phyloP scores from a whole-genome alignment of 108 stramenopile genomes.

The Hondaea fermentalgiana region DNA sequence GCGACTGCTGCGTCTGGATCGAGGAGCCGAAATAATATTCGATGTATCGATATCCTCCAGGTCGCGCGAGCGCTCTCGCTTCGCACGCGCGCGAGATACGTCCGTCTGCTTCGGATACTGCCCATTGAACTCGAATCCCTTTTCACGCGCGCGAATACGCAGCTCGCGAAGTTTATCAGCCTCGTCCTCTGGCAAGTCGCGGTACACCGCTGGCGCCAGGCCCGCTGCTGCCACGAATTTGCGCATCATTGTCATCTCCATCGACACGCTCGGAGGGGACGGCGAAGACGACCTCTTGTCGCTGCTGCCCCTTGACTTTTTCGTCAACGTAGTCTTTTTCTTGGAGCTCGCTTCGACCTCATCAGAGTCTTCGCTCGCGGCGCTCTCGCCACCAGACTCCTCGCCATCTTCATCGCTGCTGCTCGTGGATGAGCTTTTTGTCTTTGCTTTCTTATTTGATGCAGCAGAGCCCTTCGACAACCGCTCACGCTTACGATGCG shows the following conservation, averaged over 20 bases:
- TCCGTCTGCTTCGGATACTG: neutral
- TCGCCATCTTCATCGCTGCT: neutral
- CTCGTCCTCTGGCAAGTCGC: neutral
- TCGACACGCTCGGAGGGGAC: neutral
- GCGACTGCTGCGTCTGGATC: neutral
- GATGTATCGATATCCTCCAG: neutral
- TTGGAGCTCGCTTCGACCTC: neutral
- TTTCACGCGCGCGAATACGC: neutral
- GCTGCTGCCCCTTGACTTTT: neutral
- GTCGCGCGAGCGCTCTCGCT: neutral
- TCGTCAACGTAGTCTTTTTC: neutral
- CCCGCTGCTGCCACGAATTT: neutral
- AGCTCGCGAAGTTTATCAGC: neutral
- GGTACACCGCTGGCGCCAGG: neutral
- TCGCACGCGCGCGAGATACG: neutral
- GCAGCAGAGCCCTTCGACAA: neutral
- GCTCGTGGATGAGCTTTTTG: neutral
- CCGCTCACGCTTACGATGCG: neutral
- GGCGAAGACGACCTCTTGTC: neutral
- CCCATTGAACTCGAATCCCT: neutral
- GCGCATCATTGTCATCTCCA: neutral
- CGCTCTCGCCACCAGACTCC: neutral
- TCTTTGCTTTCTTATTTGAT: neutral
- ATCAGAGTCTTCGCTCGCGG: neutral
- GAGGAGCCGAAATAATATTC: neutral